Percentiles rank a stretch among this genome's conserved stretches.
These are phyloP conservation scores for Tricholomella constricta DNA, from an alignment of 768 basidiomycete species.

Conservation along the genomic window DNA sequence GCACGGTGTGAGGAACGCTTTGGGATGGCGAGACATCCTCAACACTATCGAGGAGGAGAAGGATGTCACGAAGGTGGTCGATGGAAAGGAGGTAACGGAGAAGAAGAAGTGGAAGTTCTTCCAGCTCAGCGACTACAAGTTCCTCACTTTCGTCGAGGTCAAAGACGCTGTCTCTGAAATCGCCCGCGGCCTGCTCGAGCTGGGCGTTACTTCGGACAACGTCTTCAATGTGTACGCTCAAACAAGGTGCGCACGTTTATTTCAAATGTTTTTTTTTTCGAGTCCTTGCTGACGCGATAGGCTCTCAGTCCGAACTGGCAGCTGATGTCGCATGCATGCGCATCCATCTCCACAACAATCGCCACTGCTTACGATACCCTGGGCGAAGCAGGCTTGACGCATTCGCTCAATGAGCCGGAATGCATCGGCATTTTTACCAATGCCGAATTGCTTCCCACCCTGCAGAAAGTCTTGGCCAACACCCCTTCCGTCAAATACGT, in stretches of 20 bases:
- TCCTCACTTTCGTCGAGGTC: conserved; percentile 71
- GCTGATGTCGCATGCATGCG: conserved; percentile 80
- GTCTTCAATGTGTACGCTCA: conserved; percentile 90
- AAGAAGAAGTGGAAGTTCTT: conserved; percentile 97
- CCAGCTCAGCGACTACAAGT: conserved; percentile 88
- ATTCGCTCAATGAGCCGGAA: conserved; percentile 84
- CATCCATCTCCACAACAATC: conserved; percentile 74
- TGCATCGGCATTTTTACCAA: conserved; percentile 91
- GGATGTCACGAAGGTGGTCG: conserved; percentile 81
- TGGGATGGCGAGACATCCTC: conserved; percentile 80
- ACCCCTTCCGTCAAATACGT: conserved; percentile 78
- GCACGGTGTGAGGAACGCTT: conserved; percentile 71
- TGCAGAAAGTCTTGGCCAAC: conserved; percentile 69
- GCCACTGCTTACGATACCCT: conserved; percentile 98
- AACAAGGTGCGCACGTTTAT: conserved; percentile 66
- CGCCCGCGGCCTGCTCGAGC: conserved; percentile 69
- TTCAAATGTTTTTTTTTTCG: conserved; percentile 1
- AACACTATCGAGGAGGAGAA: conserved; percentile 82
- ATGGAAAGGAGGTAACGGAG: conserved; percentile 81
- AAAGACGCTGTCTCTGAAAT: conserved; percentile 64
- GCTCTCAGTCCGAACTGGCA: conserved; percentile 78
- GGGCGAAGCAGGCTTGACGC: conserved; percentile 82
- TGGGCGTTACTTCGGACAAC: conserved; percentile 67
- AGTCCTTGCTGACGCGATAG: conserved; percentile 10
- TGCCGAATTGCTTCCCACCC: conserved; percentile 80